Base-by-base conservation (phyloP, 2,329 filamentous ascomycete genomes). In the Calonectria honghensis region DNA sequence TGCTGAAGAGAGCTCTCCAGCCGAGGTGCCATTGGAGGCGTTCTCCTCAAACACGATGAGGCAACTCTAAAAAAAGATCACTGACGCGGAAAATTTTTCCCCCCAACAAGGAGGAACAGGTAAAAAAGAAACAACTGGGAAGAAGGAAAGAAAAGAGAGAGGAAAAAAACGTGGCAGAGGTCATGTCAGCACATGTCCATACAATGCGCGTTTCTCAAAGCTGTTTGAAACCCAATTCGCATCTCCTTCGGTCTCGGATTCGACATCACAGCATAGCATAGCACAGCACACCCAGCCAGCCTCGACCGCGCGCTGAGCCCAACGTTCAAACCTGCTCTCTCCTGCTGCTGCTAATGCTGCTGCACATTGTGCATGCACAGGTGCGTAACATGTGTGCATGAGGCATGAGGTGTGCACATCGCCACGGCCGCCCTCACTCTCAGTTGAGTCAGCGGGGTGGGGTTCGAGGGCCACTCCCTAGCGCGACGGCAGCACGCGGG, bases 41-140 rank as follows among this genome's bases (percentile, higher is more conserved):
- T 63, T 63, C 57, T 39, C 31, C 57, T 63, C 57, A 63, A 63
- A 63, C 57, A 37, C 27, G 57, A 41, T 63, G 35, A 63, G 16
- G 57, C 57, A 63, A 63, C 57, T 63, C 57, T 63, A 63, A 63
- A 63, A 63, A 59, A 59, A 63, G 32, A 61, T 24, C n/a, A 32
- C 27, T 16, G 57, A 7, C 14, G 24, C 35, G 35, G 35, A 37
- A 29, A 29, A 39, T 10, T 16, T n/a, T 11, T 35, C 35, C 13
- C 13, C 24, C 29, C 29, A 57, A 32, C 20, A 57, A 20, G 18
- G 35, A 16, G 16, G 31, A 57, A 13, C 16, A 51, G 11, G 24
- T 6, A 52, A 52, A 27, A 51, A 27, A 29, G 10, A n/a, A 18
- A 18, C 32, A 32, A 32, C 3, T 5, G 4, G 32, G 3, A 32